Conservation (phyloP, 345 rosid genomes). For the Linum tenue region DNA sequence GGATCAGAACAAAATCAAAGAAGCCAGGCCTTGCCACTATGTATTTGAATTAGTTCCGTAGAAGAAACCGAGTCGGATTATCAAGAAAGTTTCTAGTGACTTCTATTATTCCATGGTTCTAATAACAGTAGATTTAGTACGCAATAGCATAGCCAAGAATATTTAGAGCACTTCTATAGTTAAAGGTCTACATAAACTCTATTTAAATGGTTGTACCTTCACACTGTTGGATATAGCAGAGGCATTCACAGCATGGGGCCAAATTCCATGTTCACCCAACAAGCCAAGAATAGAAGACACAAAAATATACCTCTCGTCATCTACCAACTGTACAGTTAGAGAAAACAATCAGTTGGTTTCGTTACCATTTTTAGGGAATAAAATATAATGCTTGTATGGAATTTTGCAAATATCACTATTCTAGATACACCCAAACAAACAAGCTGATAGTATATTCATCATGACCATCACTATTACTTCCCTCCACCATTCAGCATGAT, state of each 20-base stretch:
- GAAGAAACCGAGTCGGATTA: too few relatives aligned
- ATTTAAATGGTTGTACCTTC: slow-evolving; percentile 41
- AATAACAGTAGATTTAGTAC: neutral
- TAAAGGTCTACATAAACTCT: neutral
- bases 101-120: neutral
- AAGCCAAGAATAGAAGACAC: slow-evolving; percentile 82
- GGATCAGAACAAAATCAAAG: too few relatives aligned
- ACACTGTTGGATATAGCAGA: slow-evolving; percentile 51
- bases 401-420: too few relatives aligned
- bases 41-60: too few relatives aligned
- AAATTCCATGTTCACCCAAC: slow-evolving; percentile 66
- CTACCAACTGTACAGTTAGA: slow-evolving; percentile 42
- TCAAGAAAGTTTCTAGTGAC: too few relatives aligned
- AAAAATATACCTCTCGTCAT: slow-evolving; percentile 75
- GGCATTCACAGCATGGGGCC: slow-evolving; percentile 68
- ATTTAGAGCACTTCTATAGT: neutral
- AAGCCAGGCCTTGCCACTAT: too few relatives aligned
- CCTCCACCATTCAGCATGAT: too few relatives aligned
- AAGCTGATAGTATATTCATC: too few relatives aligned
- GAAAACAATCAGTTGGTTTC: neutral
- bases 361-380: neutral
- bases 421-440: too few relatives aligned
- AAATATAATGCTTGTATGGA: too few relatives aligned
- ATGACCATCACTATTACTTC: too few relatives aligned
- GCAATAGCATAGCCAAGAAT: too few relatives aligned